Conservation (phyloP, 2,329 filamentous ascomycete genomes). For the Claviceps sp. region DNA sequence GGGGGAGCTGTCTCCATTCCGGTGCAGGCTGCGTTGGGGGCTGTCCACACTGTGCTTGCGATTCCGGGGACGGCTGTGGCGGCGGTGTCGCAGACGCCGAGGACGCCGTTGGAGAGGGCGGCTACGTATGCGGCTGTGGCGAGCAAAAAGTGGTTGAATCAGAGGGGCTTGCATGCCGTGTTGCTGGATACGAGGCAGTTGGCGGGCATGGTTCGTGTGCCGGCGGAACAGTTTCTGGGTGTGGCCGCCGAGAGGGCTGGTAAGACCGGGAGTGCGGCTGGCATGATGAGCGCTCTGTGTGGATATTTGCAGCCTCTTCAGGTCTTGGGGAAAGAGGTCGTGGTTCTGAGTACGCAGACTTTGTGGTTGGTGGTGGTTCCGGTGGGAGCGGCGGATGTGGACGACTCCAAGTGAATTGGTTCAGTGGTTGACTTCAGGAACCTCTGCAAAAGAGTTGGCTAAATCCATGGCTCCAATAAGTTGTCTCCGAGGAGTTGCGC, state of each 20-base stretch:
- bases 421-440: too few species aligned
- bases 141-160: conserved; percentile 29
- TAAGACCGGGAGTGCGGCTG: conserved; percentile 9
- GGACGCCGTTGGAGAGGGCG: conserved; percentile 27
- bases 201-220: conserved; percentile 14
- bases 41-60: conserved; percentile 19
- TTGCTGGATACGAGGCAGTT: conserved; percentile 22
- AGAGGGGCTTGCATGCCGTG: conserved; percentile 23
- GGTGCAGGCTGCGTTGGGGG: conserved; percentile 22
- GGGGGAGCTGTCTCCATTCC: conserved; percentile 26
- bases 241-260: conserved; percentile 13
- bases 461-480: too few species aligned
- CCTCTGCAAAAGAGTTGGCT: too few species aligned
- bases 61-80: conserved; percentile 22
- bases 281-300: conserved; percentile 14
- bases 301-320: conserved; percentile 18
- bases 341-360: conserved; percentile 16
- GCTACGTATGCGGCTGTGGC: conserved; percentile 27
- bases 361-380: conserved; percentile 23
- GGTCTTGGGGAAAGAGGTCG: conserved; percentile 11
- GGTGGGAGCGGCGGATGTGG: not conserved
- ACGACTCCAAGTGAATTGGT: not conserved
- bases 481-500: too few species aligned
- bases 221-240: conserved; percentile 27
- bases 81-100: conserved; percentile 23